Evolutionary conservation across 176 grass and related monocot genomes (phyloP).

Genomic region (Zizania latifolia): DNA sequence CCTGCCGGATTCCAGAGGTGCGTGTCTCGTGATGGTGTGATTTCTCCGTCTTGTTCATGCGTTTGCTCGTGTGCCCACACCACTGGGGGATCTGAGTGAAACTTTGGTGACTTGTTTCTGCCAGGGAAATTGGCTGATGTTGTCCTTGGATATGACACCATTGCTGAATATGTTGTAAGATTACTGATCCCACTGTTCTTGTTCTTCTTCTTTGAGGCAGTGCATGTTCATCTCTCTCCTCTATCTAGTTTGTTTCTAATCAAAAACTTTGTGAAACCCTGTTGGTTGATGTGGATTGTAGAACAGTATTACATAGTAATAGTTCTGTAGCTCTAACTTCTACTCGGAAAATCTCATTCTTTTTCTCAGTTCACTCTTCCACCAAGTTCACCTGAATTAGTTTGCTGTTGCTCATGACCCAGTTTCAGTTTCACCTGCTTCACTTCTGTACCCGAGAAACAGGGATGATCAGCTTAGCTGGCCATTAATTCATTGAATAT

Average conservation of each 20-base stretch:
- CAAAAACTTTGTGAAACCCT: not conserved
- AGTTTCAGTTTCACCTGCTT: not conserved
- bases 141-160: conserved; percentile 71
- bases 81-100: not conserved
- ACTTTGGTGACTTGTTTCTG: not conserved
- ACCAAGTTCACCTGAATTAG: not conserved
- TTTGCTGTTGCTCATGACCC: not conserved
- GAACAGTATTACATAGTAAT: not conserved
- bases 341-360: not conserved
- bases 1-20: conserved; percentile 86
- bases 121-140: conserved; percentile 67
- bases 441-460: not conserved
- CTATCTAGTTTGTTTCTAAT: not conserved
- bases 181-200: not conserved
- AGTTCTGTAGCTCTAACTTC: not conserved
- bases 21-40: not conserved
- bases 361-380: not conserved
- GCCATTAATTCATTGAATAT: not conserved
- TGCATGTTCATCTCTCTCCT: not conserved
- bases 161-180: conserved; percentile 81
- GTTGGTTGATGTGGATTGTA: not conserved
- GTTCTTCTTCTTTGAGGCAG: not conserved
- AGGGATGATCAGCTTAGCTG: not conserved
- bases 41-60: not conserved
- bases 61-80: not conserved